Base-by-base conservation (phyloP, 2,329 filamentous ascomycete species). In the Diaporthe batatas region DNA sequence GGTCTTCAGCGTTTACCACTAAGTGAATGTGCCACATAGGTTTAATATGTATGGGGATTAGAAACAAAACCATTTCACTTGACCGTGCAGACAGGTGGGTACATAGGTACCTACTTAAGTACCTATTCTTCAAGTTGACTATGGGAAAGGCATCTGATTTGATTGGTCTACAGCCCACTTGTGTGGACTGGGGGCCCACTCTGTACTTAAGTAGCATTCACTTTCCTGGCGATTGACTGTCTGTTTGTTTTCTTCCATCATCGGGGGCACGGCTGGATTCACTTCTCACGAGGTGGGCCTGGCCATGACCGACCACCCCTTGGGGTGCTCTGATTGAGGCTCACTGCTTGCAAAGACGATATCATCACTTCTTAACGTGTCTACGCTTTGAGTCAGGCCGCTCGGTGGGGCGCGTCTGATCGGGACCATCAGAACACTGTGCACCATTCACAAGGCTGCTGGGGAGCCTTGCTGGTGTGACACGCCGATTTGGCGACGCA, bases 261-360 rank as follows among this genome's bases (percentile, higher is more conserved):
- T 70, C 44, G 68, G 25, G 68, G 54, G 29, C 36, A 42, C 29
- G 44, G 59, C 55, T 55, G 42, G 47, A 42, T 32, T 25, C 42
- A 70, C 54, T 47, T 29, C 25, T 58, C 53, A 36, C 42, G n/a
- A 23, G 34, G 59, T n/a, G 44, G 32, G 18, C 32, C 53, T 29
- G 68, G 32, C 51, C n/a, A 51, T n/a, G 54, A 70, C 55, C 54
- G 44, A 49, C 68, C 55, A 44, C 42, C 68, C 59, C 49, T 36
- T 70, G 68, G 59, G 44, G 68, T 59, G 68, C 68, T 70, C 68
- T 70, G 68, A 51, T 55, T 29, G 53, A 51, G 68, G 42, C 68
- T 70, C 68, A 59, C 55, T 70, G 68, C 68, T 70, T 70, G 68
- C 68, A 70, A 70, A 70, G 68, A 70, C 68, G 47, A 59, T 32